Evolutionary conservation across 257 asterid genomes (phyloP).

Genomic region (Solanum lycopersicoides): DNA sequence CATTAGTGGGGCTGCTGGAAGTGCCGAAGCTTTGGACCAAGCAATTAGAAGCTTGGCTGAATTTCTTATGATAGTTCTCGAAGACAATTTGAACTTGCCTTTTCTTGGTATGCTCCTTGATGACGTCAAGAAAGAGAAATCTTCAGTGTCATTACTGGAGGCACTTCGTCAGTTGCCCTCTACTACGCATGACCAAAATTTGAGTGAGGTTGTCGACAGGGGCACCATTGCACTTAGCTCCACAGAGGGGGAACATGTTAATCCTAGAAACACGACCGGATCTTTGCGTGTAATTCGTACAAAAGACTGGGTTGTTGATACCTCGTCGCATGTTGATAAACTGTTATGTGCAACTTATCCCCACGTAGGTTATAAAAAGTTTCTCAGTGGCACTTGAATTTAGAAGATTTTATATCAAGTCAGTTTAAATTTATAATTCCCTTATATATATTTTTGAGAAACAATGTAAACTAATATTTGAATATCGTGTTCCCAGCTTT

Average conservation of each 20-base stretch:
- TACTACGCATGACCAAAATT: conserved; percentile 22
- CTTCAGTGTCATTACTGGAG: conserved; percentile 47
- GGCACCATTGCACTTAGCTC: conserved; percentile 12
- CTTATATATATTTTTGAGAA: not conserved
- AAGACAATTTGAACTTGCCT: conserved; percentile 35
- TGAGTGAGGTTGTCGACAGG: conserved; percentile 17
- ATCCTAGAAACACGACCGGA: conserved; percentile 18
- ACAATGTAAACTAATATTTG: not conserved
- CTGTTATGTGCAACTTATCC: conserved; percentile 84
- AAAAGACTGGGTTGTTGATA: conserved; percentile 51
- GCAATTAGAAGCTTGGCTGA: conserved; percentile 73
- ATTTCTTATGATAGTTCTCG: conserved; percentile 61
- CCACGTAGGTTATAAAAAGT: conserved; percentile 39
- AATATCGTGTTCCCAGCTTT: conserved; percentile 42
- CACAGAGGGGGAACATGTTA: conserved; percentile 11
- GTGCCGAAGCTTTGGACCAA: conserved; percentile 63
- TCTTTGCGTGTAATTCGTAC: conserved; percentile 70
- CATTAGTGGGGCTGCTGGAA: conserved; percentile 96
- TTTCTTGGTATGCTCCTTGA: conserved; percentile 12
- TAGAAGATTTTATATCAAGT: not conserved
- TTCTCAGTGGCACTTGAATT: not conserved
- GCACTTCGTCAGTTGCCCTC: conserved; percentile 67
- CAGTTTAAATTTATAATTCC: not conserved
- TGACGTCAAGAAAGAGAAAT: conserved; percentile 33
- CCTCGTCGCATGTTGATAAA: conserved; percentile 64